These are phyloP conservation scores for Lepidium africanum DNA, from an alignment of 345 rosid genomes.

Conservation along the genomic window DNA sequence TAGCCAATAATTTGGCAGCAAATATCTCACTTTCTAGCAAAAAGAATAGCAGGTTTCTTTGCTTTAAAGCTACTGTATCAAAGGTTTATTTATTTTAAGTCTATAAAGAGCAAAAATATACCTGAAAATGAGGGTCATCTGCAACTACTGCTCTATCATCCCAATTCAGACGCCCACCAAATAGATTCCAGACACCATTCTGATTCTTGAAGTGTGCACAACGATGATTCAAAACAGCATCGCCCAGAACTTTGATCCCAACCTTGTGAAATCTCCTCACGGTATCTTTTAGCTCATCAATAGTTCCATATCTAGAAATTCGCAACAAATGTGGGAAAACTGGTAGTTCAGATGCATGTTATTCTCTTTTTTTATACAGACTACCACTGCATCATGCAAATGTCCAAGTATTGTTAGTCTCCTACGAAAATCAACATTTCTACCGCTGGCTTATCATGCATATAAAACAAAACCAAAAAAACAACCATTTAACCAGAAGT, in stretches of 20 bases:
- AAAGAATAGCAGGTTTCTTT: neutral
- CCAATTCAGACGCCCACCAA: slow-evolving; percentile 92
- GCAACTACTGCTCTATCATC: slow-evolving; percentile 91
- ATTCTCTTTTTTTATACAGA: neutral
- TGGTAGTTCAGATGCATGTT: neutral
- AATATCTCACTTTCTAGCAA: neutral
- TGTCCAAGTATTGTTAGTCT: neutral
- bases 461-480: neutral
- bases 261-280: slow-evolving; percentile 59
- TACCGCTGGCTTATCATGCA: neutral
- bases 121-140: slow-evolving; percentile 99
- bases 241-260: slow-evolving; percentile 83
- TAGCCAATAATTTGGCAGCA: neutral
- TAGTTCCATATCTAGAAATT: slow-evolving; percentile 66
- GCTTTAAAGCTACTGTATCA: neutral
- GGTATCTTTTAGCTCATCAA: slow-evolving; percentile 72
- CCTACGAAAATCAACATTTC: neutral
- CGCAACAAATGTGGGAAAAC: neutral
- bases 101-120: slow-evolving; percentile 12
- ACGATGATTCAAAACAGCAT: slow-evolving; percentile 91
- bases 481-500: neutral
- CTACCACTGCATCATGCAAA: neutral
- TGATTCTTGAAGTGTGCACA: slow-evolving; percentile 82
- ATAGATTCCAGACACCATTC: slow-evolving; percentile 91
- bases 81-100: neutral